Conservation (phyloP, 495 filamentous ascomycete species). For the Penicillium coffeae region DNA sequence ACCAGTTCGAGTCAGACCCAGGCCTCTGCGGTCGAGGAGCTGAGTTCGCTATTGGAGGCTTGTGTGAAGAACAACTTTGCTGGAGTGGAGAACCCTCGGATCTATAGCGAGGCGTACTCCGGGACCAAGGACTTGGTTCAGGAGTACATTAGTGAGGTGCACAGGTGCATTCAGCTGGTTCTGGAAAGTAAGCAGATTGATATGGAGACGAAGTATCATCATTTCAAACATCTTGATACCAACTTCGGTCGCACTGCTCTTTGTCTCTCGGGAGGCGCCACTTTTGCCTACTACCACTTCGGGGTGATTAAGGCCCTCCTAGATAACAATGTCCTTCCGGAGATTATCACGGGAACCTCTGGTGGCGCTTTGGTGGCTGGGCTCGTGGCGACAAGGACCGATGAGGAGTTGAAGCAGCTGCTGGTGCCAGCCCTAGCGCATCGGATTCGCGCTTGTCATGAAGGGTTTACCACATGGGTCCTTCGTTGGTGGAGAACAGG, state of each 20-base stretch:
- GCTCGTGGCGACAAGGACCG: conserved; percentile 82
- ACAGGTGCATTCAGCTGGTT: conserved; percentile 60
- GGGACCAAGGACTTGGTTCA: conserved; percentile 93
- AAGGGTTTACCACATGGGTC: conserved; percentile 70
- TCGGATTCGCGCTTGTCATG: conserved; percentile 81
- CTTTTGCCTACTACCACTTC: conserved; percentile 96
- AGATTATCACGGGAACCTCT: conserved; percentile 93
- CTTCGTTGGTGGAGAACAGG: conserved; percentile 87
- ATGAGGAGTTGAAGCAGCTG: conserved; percentile 80
- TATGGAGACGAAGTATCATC: conserved; percentile 69
- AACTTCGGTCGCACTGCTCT: conserved; percentile 92
- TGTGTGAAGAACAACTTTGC: conserved; percentile 97
- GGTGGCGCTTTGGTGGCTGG: conserved; percentile 91
- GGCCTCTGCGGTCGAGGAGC: conserved; percentile 60
- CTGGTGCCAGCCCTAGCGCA: conserved; percentile 81
- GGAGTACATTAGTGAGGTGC: conserved; percentile 75
- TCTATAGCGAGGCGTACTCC: conserved; percentile 95
- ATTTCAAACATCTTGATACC: conserved; percentile 83
- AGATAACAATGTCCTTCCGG: conserved; percentile 79
- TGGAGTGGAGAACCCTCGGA: conserved; percentile 86
- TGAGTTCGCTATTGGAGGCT: conserved; percentile 73
- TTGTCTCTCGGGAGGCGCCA: conserved; percentile 90
- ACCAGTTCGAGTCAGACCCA: conserved; percentile 30
- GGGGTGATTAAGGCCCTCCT: conserved; percentile 88
- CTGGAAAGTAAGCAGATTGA: conserved; percentile 59